Evolutionary conservation across 768 basidiomycete genomes (phyloP).

Genomic region (Nidularia pulvinata): DNA sequence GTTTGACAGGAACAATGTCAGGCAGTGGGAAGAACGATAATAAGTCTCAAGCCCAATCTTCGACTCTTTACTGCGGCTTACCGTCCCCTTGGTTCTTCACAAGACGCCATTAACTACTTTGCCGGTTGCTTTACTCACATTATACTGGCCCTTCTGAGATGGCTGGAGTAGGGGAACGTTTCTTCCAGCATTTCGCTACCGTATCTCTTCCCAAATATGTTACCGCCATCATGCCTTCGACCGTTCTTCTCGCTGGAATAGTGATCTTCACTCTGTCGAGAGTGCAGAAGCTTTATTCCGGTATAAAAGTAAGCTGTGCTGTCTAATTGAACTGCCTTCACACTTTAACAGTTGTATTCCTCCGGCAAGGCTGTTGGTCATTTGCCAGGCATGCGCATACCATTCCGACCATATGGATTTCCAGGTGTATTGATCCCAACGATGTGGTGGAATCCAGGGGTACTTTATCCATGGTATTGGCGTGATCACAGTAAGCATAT

Average conservation of each 20-base stretch:
- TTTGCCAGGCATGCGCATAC: constrained; percentile 18
- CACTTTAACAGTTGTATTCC: not conserved
- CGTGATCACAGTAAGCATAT: constrained; percentile 15
- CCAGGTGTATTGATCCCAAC: constrained; percentile 21
- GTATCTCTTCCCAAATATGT: too few species aligned
- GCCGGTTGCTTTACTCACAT: too few species aligned
- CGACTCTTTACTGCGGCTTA: too few species aligned
- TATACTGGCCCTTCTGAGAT: too few species aligned
- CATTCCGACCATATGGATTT: constrained; percentile 21
- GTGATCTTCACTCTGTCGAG: not conserved
- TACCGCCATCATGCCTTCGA: not conserved
- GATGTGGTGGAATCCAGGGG: constrained; percentile 23
- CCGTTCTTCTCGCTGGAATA: not conserved
- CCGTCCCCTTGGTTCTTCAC: too few species aligned
- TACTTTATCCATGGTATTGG: constrained; percentile 16
- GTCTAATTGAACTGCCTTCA: not conserved
- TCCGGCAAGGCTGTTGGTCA: constrained; percentile 12
- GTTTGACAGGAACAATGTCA: too few species aligned
- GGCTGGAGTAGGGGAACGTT: too few species aligned
- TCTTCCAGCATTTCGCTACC: too few species aligned
- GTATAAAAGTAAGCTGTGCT: not conserved
- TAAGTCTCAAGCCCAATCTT: too few species aligned
- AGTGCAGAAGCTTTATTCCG: not conserved
- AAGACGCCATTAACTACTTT: too few species aligned
- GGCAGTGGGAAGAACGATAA: too few species aligned